Conservation (phyloP, 1,139 yeast genomes). For the Geotrichum aggregatum region DNA sequence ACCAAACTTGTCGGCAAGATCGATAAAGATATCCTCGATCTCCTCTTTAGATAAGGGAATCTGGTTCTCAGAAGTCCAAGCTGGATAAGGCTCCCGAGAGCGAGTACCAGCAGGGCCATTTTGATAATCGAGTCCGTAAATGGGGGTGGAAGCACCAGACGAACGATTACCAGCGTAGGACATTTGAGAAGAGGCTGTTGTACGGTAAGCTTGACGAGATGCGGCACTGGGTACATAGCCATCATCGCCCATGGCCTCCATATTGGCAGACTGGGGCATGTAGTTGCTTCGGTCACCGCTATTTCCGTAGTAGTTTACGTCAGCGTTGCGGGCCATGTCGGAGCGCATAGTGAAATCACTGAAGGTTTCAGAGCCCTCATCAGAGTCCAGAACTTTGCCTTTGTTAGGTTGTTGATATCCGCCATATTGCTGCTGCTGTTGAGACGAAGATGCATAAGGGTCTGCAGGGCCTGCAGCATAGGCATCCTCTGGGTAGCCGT, state of each 20-base stretch:
- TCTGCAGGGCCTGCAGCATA: constrained; percentile 34
- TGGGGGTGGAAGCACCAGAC: constrained; percentile 94
- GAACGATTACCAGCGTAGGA: constrained; percentile 78
- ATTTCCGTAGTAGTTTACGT: constrained; percentile 41
- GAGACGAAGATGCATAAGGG: constrained; percentile 31
- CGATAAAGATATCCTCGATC: constrained; percentile 87
- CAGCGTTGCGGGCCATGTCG: constrained; percentile 40
- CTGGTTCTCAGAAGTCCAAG: constrained; percentile 91
- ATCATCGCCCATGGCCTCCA: constrained; percentile 34
- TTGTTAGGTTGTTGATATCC: constrained; percentile 25
- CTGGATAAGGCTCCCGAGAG: constrained; percentile 80
- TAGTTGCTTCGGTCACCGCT: constrained; percentile 32
- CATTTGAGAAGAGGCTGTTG: constrained; percentile 39
- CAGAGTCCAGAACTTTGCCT: constrained; percentile 35
- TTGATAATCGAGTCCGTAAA: constrained; percentile 81
- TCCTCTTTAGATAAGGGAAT: constrained; percentile 82
- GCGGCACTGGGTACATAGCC: constrained; percentile 24
- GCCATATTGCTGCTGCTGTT: constrained; percentile 23
- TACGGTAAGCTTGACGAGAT: constrained; percentile 26
- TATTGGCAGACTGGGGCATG: constrained; percentile 29
- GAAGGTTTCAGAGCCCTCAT: constrained; percentile 43
- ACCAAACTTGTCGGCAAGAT: constrained; percentile 86
- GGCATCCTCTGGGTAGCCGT: constrained; percentile 38
- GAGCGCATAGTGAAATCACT: constrained; percentile 46
- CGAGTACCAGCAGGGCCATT: constrained; percentile 44